Percentiles rank a stretch among this genome's conserved stretches.
These are phyloP conservation scores for Cercospora sp. DNA, from an alignment of 2,329 filamentous ascomycete species.

Conservation along the genomic window DNA sequence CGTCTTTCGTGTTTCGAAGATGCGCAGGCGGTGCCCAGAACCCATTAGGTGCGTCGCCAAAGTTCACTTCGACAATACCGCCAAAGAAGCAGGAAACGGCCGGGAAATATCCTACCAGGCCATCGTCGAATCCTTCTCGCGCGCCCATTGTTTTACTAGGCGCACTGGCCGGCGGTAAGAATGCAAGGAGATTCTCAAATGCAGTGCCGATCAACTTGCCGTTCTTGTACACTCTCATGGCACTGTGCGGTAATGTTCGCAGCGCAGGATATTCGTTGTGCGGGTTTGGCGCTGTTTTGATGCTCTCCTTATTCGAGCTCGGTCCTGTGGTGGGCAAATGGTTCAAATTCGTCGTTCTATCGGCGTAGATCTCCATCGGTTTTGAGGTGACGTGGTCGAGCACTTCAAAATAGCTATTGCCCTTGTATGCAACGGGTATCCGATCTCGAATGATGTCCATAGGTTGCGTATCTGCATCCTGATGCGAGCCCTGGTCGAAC, in stretches of 20 bases:
- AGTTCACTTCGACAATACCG: slow-evolving; percentile 88
- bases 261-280: slow-evolving; percentile 74
- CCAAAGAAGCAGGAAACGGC: slow-evolving; percentile 89
- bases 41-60: slow-evolving; percentile 76
- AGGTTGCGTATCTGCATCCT: slow-evolving; percentile 44
- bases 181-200: slow-evolving; percentile 84
- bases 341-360: slow-evolving; percentile 53
- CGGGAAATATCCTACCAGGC: slow-evolving; percentile 92
- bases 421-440: slow-evolving; percentile 90
- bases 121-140: slow-evolving; percentile 86
- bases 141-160: slow-evolving; percentile 68
- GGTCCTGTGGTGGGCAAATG: slow-evolving; percentile 58
- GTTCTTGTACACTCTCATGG: slow-evolving; percentile 91
- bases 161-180: slow-evolving; percentile 84
- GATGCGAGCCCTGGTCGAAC: slow-evolving; percentile 42
- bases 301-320: slow-evolving; percentile 43
- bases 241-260: slow-evolving; percentile 80
- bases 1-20: slow-evolving; percentile 30
- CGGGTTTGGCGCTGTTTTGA: slow-evolving; percentile 64
- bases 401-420: slow-evolving; percentile 90
- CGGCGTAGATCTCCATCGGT: slow-evolving; percentile 70
- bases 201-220: slow-evolving; percentile 81
- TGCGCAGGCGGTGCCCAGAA: slow-evolving; percentile 84
- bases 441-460: slow-evolving; percentile 90
- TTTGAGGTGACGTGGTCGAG: slow-evolving; percentile 86